A percentile compares a stretch with the other conserved stretches of the same genome.
Evolutionary conservation across 2,329 filamentous ascomycete species (phyloP).

Genomic region (Arthroderma uncinatum): DNA sequence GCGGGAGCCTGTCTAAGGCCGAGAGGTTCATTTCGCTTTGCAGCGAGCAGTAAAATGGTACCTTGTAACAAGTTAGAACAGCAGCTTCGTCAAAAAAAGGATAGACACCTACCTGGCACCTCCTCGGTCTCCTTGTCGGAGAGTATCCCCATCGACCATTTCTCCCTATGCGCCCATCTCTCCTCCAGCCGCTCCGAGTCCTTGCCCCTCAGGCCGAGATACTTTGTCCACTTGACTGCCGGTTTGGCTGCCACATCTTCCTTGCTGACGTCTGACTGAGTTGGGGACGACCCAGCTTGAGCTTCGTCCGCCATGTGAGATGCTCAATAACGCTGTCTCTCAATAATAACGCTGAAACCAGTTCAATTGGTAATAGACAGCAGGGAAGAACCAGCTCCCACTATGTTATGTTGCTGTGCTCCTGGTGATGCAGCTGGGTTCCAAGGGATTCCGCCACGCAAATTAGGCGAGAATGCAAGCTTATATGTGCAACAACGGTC

Average conservation of each 20-base stretch:
- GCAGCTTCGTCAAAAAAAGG: not conserved
- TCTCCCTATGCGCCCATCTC: conserved; percentile 21
- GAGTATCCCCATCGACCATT: conserved; percentile 63
- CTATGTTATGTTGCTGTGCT: no score
- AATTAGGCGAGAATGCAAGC: no score
- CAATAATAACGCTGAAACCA: no score
- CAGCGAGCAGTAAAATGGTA: conserved; percentile 50
- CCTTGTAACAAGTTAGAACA: conserved; percentile 31
- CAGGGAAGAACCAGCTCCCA: no score
- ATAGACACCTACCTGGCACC: conserved; percentile 57
- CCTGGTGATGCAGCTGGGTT: no score
- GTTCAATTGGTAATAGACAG: not conserved
- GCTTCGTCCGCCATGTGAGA: conserved; percentile 1
- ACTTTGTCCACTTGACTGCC: conserved; percentile 11
- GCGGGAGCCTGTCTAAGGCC: conserved; percentile 53
- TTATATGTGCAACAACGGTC: no score
- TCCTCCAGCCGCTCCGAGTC: conserved; percentile 3
- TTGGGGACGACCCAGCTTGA: not conserved
- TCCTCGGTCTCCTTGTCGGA: conserved; percentile 73
- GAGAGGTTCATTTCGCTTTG: conserved; percentile 51
- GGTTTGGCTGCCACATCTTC: not conserved
- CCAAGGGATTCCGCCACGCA: no score
- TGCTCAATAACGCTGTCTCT: not conserved
- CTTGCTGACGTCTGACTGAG: conserved; percentile 5
- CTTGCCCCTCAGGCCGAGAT: conserved; percentile 11